Conservation (phyloP, 1,139 yeast genomes). For the Kodamaea alishanica region DNA sequence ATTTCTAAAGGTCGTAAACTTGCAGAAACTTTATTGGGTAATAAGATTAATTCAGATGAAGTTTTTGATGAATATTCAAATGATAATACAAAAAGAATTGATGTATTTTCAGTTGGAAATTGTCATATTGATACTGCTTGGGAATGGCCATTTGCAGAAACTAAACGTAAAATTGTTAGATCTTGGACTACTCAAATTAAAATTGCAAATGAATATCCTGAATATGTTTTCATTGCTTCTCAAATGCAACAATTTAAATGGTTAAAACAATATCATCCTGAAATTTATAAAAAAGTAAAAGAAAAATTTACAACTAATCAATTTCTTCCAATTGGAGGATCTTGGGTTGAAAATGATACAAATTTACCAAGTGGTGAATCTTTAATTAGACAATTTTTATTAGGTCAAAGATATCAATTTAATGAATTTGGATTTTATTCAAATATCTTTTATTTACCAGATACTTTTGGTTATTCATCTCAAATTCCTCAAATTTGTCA, state of each 20-base stretch:
- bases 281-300: slow-evolving; percentile 58
- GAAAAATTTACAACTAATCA: slow-evolving; percentile 68
- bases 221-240: slow-evolving; percentile 89
- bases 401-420: slow-evolving; percentile 83
- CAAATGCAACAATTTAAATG: slow-evolving; percentile 96
- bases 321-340: slow-evolving; percentile 89
- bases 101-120: slow-evolving; percentile 82
- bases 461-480: slow-evolving; percentile 93
- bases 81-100: slow-evolving; percentile 24
- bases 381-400: slow-evolving; percentile 77
- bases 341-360: slow-evolving; percentile 98
- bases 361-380: slow-evolving; percentile 93
- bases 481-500: slow-evolving; percentile 94
- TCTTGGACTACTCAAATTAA: slow-evolving; percentile 94
- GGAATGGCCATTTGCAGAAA: slow-evolving; percentile 98
- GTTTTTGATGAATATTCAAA: slow-evolving; percentile 46
- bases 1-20: slow-evolving; percentile 62
- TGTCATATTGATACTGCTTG: slow-evolving; percentile 98
- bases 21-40: slow-evolving; percentile 64
- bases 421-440: slow-evolving; percentile 75
- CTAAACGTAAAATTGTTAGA: slow-evolving; percentile 84
- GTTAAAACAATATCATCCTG: slow-evolving; percentile 84
- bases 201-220: slow-evolving; percentile 83
- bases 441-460: slow-evolving; percentile 89
- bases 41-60: slow-evolving; percentile 55